Evolutionary conservation across 2,329 filamentous ascomycete genomes (phyloP), one percentile per base, ranked within the genome.

Genomic region (Pseudopyricularia cyperi): DNA sequence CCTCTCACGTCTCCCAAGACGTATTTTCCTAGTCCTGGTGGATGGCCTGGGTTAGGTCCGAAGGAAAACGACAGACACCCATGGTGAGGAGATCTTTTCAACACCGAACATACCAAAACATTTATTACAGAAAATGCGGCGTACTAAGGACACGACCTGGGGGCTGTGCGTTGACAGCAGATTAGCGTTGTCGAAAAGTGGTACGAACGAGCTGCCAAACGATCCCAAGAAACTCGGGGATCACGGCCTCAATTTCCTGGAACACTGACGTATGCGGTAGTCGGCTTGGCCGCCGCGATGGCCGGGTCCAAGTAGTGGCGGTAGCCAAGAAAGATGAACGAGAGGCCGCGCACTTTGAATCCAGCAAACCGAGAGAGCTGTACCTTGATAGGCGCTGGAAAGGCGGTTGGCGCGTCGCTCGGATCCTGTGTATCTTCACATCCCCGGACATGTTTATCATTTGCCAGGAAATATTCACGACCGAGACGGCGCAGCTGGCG

Each of bases 401-500:
- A 42, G 15, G 37, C 37, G 4, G 37, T 42, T 3, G 37, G n/a
- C 8, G n/a, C 17, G 37, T 42, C 37, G 37, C 19, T 22, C 35
- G 35, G 4, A 39, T 39, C 35, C n/a, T 15, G 35, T 17, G 35
- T 8, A 39, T 39, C n/a, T 39, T 39, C 19, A 39, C 11, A 7
- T 39, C 35, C 11, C 35, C 35, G 3, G 35, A 39, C 7, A 39
- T 39, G 35, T 39, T 39, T 39, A 17, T 39, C n/a, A 17, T 39
- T 3, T 39, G 35, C 35, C n/a, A 39, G 35, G 35, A 39, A 6
- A 39, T 39, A 4, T 39, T 39, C n/a, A 39, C 19, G 55, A 68
- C 62, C 3, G 66, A 68, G 52, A 68, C 65, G 3, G 61, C 65
- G 2, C 60, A 60, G 2, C 58, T 68, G 42, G 64, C 66, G 6